phyloP scores from a whole-genome alignment of 768 basidiomycete species.

The Termitomyces eurrhizus region DNA sequence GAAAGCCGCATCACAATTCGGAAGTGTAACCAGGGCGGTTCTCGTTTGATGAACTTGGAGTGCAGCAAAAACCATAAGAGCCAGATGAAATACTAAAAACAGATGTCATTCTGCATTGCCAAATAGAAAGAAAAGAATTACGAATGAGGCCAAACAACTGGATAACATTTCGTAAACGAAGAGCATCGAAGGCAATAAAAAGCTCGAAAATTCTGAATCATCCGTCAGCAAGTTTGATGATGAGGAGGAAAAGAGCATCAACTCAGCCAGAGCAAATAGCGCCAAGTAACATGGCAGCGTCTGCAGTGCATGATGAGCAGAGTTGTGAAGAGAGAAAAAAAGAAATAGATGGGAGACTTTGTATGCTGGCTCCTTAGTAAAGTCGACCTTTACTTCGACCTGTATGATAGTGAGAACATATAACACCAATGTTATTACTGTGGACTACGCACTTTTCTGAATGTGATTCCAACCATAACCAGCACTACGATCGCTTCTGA shows the following conservation, averaged over 20 bases:
- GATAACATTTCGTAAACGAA: conserved; percentile 72
- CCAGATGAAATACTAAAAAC: conserved; percentile 64
- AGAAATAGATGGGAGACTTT: conserved; percentile 37
- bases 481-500: conserved; percentile 75
- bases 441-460: conserved; percentile 48
- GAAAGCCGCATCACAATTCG: conserved; percentile 29
- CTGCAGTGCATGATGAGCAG: conserved; percentile 28
- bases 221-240: conserved; percentile 6
- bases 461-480: conserved; percentile 69
- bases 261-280: conserved; percentile 82
- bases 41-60: conserved; percentile 78
- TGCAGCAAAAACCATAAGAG: conserved; percentile 68
- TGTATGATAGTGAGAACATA: conserved; percentile 20
- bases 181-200: conserved; percentile 79
- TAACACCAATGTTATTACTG: neutral
- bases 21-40: conserved; percentile 45
- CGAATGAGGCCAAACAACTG: conserved; percentile 73
- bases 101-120: neutral
- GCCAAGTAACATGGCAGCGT: conserved; percentile 84
- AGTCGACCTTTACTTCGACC: conserved; percentile 49
- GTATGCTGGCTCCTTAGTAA: conserved; percentile 38
- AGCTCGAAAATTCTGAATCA: conserved; percentile 72
- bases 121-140: conserved; percentile 26
- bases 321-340: neutral
- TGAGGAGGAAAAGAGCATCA: conserved; percentile 20